Evolutionary conservation across 2,329 filamentous ascomycete genomes (phyloP).

Genomic region (Dendryphion nanum): DNA sequence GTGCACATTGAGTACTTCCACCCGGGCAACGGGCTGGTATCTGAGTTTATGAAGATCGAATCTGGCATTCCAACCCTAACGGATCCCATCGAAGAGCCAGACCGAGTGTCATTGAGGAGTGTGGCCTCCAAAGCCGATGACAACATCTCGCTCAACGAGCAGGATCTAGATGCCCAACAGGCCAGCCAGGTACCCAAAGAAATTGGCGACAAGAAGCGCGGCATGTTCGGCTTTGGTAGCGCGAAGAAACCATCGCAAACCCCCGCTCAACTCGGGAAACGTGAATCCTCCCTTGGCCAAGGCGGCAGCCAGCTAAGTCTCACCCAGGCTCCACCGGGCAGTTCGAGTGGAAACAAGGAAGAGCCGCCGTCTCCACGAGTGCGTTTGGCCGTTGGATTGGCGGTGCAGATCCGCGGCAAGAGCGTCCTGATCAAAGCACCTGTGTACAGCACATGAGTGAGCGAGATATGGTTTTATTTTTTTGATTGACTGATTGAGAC

Average conservation of each 20-base stretch:
- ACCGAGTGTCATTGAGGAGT: conserved; percentile 38
- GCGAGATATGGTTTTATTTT: too few relatives aligned
- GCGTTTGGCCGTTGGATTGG: conserved; percentile 48
- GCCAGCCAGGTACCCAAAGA: conserved; percentile 15
- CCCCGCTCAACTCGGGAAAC: conserved; percentile 37
- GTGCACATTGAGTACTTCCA: conserved; percentile 83
- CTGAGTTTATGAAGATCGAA: conserved; percentile 83
- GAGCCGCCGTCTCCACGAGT: conserved; percentile 45
- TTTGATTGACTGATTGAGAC: too few relatives aligned
- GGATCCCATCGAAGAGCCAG: conserved; percentile 45
- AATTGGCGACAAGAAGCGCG: conserved; percentile 33
- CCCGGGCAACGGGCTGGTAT: conserved; percentile 69
- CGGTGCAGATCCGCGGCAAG: conserved; percentile 50
- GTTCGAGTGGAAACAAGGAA: conserved; percentile 38
- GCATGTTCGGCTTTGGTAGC: conserved; percentile 45
- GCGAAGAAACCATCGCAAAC: conserved; percentile 36
- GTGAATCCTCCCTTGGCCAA: conserved; percentile 38
- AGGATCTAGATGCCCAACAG: conserved; percentile 18
- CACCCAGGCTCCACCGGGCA: conserved; percentile 38
- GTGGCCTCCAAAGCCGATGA: conserved; percentile 33
- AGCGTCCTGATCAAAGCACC: conserved; percentile 51
- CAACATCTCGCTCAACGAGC: conserved; percentile 24
- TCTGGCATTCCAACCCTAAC: conserved; percentile 49
- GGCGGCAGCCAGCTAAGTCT: conserved; percentile 38
- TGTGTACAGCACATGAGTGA: conserved; percentile 43